Conservation (phyloP, 352 stramenopile species). For the Phytophthora pinifolia region DNA sequence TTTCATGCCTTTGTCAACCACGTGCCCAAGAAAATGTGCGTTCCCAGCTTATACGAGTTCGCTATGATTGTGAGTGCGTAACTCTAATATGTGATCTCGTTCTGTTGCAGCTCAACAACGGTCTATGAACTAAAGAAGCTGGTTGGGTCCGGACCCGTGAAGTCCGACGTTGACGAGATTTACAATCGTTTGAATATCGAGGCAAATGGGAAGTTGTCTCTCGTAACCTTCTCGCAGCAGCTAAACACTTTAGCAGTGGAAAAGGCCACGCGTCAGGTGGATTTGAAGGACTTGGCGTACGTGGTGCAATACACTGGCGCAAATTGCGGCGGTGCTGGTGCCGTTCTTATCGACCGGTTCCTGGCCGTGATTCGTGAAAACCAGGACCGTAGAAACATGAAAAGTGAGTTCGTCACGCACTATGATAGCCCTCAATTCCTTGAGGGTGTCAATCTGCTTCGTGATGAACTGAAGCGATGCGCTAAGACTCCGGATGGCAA, state of each 20-base stretch:
- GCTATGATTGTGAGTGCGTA: not conserved
- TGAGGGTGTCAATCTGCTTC: constrained; percentile 70
- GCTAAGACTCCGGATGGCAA: constrained; percentile 81
- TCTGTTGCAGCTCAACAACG: constrained; percentile 43
- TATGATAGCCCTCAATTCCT: constrained; percentile 79
- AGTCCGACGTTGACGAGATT: constrained; percentile 42
- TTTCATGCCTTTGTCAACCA: constrained; percentile 85
- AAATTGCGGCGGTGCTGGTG: constrained; percentile 68
- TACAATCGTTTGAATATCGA: constrained; percentile 78
- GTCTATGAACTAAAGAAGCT: constrained; percentile 77
- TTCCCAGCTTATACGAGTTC: not conserved
- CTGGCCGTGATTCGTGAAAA: constrained; percentile 65
- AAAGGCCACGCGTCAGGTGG: constrained; percentile 47
- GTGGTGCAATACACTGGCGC: constrained; percentile 71
- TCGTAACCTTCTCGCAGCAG: constrained; percentile 59
- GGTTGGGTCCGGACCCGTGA: constrained; percentile 39
- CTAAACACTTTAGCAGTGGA: constrained; percentile 58
- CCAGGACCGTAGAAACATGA: constrained; percentile 78
- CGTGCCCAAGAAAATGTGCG: constrained; percentile 78
- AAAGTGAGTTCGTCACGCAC: constrained; percentile 80
- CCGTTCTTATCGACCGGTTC: constrained; percentile 76
- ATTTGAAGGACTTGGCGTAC: constrained; percentile 77
- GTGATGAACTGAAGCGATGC: constrained; percentile 71
- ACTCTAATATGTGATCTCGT: constrained; percentile 5
- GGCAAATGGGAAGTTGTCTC: constrained; percentile 64